A percentile compares a stretch with the other conserved stretches of the same genome.
Conservation (phyloP, 306 rosid genomes). For the Rosa persica region DNA sequence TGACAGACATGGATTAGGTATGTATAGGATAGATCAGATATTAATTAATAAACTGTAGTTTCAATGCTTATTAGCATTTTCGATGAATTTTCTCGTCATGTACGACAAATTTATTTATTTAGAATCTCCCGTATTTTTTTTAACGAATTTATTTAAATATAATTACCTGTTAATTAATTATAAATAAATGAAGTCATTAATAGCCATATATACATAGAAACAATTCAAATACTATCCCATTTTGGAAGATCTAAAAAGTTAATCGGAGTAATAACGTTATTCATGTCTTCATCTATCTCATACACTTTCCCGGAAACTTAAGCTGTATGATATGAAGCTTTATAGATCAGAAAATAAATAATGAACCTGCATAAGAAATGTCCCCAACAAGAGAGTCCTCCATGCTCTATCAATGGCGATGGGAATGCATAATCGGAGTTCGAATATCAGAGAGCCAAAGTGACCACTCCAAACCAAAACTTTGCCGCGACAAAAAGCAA, state of each 20-base stretch:
- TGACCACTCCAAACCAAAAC: neutral
- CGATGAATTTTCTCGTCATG: neutral
- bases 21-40: neutral
- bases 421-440: too few relatives aligned
- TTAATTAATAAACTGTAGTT: neutral
- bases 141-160: too few relatives aligned
- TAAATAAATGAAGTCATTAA: neutral
- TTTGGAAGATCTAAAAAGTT: too few relatives aligned
- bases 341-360: too few relatives aligned
- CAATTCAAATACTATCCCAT: neutral
- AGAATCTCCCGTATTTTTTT: too few relatives aligned
- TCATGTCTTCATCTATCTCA: too few relatives aligned
- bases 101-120: too few relatives aligned
- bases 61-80: neutral
- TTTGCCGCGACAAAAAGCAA: neutral
- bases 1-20: neutral
- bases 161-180: too few relatives aligned
- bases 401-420: too few relatives aligned
- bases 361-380: too few relatives aligned
- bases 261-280: neutral
- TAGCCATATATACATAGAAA: neutral
- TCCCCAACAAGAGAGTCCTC: too few relatives aligned
- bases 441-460: neutral
- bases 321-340: too few relatives aligned
- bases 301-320: neutral